Base-by-base conservation (phyloP, 2,329 filamentous ascomycete genomes). In the Fusarium foetens region DNA sequence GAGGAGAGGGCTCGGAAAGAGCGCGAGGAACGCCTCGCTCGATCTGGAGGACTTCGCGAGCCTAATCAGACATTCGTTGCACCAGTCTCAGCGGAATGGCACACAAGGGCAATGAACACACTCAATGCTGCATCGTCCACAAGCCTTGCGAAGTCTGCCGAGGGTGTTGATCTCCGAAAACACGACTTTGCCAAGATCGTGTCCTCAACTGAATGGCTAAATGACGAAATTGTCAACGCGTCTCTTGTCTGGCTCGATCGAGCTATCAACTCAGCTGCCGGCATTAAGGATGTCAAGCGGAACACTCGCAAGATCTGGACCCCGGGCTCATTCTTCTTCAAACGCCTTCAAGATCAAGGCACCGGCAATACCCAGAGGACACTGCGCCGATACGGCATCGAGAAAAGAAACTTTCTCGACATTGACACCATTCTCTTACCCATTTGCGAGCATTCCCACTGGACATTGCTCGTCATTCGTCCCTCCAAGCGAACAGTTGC, bases 171-270 rank as follows among this genome's bases (percentile, higher is more conserved):
- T 17, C 80, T 93, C 21, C 75, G 76, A 35, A 78, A 76, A 11
- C 87, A 89, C 58, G 91, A 93, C 76, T 91, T 94, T 74, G 83
- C 81, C n/a, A 91, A 86, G 51, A 81, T 94, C 12, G 84, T 91
- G 21, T 83, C 84, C 23, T 79, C 83, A 13, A 84, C 81, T 1
- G 84, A 84, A 33, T 95, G 93, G 93, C 86, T 95, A 11, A 94
- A 95, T 71, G 93, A 95, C 78, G 91, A 93, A 73, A 88, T 92
- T 55, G 88, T 95, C 74, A 93, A 94, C 74, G 88, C 88, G 19
- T 88, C 89, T 52, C 84, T 94, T 31, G 81, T 86, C 33, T 87
- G 89, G 76, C 82, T 94, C 19, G 89, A 90, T 52, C 83, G 85
- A 21, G 86, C 86, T 54, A 81, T 90, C 75, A 92, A 92, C 77